Evolutionary conservation across 2,329 filamentous ascomycete genomes (phyloP).

Genomic region (Alternaria brassicae): DNA sequence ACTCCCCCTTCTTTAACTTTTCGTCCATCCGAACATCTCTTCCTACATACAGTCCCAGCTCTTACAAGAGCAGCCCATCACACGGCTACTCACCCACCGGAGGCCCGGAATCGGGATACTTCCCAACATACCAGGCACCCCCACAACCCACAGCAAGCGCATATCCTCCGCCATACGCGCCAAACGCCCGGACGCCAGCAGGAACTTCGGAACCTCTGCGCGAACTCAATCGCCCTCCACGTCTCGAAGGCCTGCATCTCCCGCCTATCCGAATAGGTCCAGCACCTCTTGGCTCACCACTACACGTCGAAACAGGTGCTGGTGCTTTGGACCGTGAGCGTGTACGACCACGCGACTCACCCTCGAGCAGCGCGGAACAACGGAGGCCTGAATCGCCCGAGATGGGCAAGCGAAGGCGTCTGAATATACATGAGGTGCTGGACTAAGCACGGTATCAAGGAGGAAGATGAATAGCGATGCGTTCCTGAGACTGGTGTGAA

Average conservation of each 20-base stretch:
- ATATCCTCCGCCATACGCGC: conserved; percentile 41
- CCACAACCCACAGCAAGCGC: conserved; percentile 30
- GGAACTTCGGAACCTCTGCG: conserved; percentile 39
- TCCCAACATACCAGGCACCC: conserved; percentile 39
- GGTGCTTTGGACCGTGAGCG: conserved; percentile 29
- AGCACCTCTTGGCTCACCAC: conserved; percentile 42
- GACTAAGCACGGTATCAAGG: conserved; percentile 28
- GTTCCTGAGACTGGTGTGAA: not conserved
- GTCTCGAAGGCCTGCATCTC: conserved; percentile 45
- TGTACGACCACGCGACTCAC: conserved; percentile 40
- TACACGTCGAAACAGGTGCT: conserved; percentile 35
- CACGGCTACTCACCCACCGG: conserved; percentile 47
- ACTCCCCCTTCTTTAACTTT: conserved; percentile 47
- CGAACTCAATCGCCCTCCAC: conserved; percentile 31
- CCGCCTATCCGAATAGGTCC: conserved; percentile 47
- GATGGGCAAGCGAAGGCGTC: conserved; percentile 42
- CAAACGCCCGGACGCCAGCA: conserved; percentile 35
- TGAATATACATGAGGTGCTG: conserved; percentile 49
- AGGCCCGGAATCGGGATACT: conserved; percentile 45
- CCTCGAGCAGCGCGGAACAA: conserved; percentile 30
- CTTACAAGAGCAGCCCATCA: conserved; percentile 44
- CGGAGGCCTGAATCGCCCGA: conserved; percentile 43
- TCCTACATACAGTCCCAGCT: conserved; percentile 43
- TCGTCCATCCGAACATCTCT: conserved; percentile 45
- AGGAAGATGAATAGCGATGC: conserved; percentile 6